Base-by-base conservation (phyloP, 1,284 basidiomycete genomes). In the Tausonia pullulans region DNA sequence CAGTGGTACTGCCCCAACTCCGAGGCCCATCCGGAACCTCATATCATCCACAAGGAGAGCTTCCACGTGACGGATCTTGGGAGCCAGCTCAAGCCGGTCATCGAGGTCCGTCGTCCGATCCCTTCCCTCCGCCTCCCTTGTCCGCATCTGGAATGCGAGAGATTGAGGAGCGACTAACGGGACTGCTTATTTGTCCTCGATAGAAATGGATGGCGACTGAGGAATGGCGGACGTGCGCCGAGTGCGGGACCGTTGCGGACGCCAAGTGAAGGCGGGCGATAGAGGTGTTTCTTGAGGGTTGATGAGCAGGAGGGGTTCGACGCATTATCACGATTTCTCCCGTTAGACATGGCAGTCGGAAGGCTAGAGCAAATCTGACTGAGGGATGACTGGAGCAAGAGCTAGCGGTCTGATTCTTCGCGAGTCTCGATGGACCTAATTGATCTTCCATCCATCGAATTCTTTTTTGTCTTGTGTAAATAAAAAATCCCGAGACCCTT, bases 61-160 rank as follows among this genome's bases (percentile, higher is more conserved):
- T 93, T 98, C 76, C 88, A 94, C 74, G 89, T 90, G 71, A 87
- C 86, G 0, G 90, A 98, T 74, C 82, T 98, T 48, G 94, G 93
- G 56, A 88, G 88, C 4, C 93, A 98, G 78, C 81, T 98, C 68
- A 96, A 96, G 78, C 90, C 92, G 0, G 80, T 94, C 63, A 97
- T 98, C 68, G 80, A 88, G 69, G 65, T 66, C 2, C 40, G 65
- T 55, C 49, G 14, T n/a, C 53, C 40, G 14, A 70, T 70, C 3
- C 45, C 68, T 60, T 46, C 3, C 13, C 5, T 43, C 3, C 5
- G 39, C 6, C 27, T 49, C 6, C 43, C 45, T 7, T n/a, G 14
- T 5, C 16, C 40, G 0, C 16, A 16, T 9, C 40, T 46, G 0
- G 27, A 44, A 50, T 11, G 13, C 0, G 3, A 13, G 8, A 3